Conservation (phyloP, 2,329 filamentous ascomycete species). For the Alternaria metachromatica region DNA sequence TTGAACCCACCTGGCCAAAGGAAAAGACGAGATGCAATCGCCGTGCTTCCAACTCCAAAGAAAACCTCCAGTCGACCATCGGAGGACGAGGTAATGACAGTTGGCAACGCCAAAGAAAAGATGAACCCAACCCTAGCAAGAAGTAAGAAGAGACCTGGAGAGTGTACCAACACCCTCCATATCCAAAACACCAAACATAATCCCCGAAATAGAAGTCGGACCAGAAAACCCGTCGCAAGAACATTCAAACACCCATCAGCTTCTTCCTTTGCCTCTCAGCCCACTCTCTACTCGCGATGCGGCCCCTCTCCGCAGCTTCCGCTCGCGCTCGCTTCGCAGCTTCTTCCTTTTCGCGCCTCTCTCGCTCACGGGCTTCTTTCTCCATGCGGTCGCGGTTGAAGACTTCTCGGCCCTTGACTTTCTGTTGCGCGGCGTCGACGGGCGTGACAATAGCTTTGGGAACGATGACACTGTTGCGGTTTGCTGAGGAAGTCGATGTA, state of each 20-base stretch:
- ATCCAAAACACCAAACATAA: not conserved
- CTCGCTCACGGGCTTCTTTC: constrained; percentile 50
- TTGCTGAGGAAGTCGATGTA: constrained; percentile 29
- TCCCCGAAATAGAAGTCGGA: not conserved
- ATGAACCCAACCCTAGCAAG: not conserved
- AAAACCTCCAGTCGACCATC: constrained; percentile 7
- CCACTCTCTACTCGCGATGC: constrained; percentile 56
- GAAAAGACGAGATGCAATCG: not conserved
- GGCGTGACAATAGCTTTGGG: constrained; percentile 36
- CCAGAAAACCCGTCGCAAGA: not conserved
- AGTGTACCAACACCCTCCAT: not conserved
- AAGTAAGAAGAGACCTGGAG: not conserved
- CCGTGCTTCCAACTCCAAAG: not conserved
- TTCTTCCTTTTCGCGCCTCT: constrained; percentile 56
- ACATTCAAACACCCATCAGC: constrained; percentile 24
- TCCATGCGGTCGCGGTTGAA: constrained; percentile 54
- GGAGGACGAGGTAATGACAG: constrained; percentile 1
- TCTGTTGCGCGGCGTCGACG: constrained; percentile 39
- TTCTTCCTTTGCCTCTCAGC: constrained; percentile 56
- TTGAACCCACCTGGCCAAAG: not conserved
- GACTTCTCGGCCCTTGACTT: constrained; percentile 53
- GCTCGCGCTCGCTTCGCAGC: constrained; percentile 55
- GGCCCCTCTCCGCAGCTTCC: constrained; percentile 54
- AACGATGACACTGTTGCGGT: constrained; percentile 32
- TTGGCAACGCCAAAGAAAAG: not conserved